Evolutionary conservation across 2,329 filamentous ascomycete genomes (phyloP).

Genomic region (Alternaria gansuensis): DNA sequence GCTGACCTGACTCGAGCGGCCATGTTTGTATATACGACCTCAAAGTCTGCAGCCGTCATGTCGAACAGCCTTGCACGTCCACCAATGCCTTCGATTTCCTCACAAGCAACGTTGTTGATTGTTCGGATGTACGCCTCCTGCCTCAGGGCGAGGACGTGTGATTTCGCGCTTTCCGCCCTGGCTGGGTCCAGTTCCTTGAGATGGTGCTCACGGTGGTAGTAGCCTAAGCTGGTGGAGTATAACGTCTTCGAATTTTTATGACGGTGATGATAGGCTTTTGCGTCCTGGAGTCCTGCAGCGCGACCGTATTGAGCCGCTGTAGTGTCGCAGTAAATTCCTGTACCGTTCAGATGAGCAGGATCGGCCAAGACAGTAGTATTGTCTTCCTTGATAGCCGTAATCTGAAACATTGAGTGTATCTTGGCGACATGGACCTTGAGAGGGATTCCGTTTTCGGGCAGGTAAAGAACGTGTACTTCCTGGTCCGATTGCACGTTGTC

Average conservation of each 20-base stretch:
- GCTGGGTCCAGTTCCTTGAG: neutral
- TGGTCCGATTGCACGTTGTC: neutral
- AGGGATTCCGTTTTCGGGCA: neutral
- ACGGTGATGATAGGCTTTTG: neutral
- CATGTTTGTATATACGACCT: neutral
- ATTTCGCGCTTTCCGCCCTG: neutral
- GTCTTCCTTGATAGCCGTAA: neutral
- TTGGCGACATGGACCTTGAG: neutral
- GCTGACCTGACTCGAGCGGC: neutral
- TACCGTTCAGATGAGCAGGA: neutral
- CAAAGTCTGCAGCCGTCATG: neutral
- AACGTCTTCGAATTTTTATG: neutral
- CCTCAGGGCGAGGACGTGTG: neutral
- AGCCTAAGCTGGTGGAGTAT: neutral
- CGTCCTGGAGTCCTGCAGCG: neutral
- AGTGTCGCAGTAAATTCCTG: neutral
- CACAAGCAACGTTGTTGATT: neutral
- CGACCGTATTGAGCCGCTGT: constrained; percentile 7
- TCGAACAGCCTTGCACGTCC: neutral
- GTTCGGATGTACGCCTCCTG: neutral
- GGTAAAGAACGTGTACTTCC: neutral
- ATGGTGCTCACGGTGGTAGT: neutral
- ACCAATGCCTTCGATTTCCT: neutral
- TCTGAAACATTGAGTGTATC: constrained; percentile 1
- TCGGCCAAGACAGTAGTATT: neutral